Evolutionary conservation across 768 basidiomycete species (phyloP), one percentile per base, ranked within the genome.

Genomic region (Amanita polypyramis): DNA sequence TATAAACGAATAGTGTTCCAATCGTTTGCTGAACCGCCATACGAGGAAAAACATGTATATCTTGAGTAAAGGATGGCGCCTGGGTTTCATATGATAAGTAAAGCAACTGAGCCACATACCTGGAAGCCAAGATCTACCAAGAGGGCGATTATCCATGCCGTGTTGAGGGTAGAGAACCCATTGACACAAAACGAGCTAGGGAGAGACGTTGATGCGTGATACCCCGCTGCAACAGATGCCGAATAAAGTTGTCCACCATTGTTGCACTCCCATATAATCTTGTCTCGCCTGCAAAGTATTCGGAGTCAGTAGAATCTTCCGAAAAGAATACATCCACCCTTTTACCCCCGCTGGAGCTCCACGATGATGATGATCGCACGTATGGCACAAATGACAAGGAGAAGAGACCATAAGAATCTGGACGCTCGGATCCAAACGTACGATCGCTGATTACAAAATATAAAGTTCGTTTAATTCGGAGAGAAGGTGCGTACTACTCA

Each of bases 1-100:
- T 76, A 86, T 73, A 55, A 62, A 65, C 29, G 66, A 61, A 65
- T 85, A 85, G 63, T 81, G 75, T 62, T 80, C 77, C 62, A 85
- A 63, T 55, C 80, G 70, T 62, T 79, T 82, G 56, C 74, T 73
- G 75, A 77, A 86, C 48, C 82, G 72, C 84, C 82, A 88, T 57
- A 69, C 70, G 62, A 85, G 65, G 70, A 86, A 84, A 62, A 74
- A 77, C 80, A 85, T 82, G 70, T 86, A 85, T 43, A 82, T 58
- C 84, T 85, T 54, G 54, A 51, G 25, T 27, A 7, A 27, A 4
- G 25, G 25, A 27, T 60, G 51, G 19, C 56, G 47, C 27, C 20
- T 52, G 49, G 33, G 51, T 59, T 62, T 58, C 57, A 59, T 25
- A 19, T 7, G 12, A 54, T n/a, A n/a, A 54, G 51, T 53, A 56